Conservation (phyloP, 371 early-diverging fungal species). For the Haplosporangium sp. region DNA sequence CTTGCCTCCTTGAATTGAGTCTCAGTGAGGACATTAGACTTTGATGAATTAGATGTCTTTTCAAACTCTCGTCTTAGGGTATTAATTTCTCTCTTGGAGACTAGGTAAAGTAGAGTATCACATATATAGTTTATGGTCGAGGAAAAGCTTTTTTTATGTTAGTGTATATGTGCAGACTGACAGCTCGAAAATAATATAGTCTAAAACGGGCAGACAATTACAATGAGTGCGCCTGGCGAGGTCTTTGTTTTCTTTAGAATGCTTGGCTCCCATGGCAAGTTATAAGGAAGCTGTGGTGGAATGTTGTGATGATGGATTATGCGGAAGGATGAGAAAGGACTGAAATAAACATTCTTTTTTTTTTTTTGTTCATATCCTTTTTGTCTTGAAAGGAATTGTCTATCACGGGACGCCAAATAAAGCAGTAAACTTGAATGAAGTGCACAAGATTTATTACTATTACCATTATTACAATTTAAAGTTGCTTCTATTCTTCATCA, state of each 20-base stretch:
- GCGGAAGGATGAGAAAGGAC: neutral
- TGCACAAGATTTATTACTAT: too few species aligned
- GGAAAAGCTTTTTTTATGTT: neutral
- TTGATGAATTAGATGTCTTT: constrained; percentile 61
- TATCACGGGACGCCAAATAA: too few species aligned
- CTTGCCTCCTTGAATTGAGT: constrained; percentile 80
- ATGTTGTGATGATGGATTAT: neutral
- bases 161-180: neutral
- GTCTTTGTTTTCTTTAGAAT: constrained; percentile 67
- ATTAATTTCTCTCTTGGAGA: constrained; percentile 76
- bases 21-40: constrained; percentile 71
- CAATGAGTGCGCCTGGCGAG: constrained; percentile 69
- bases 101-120: constrained; percentile 48
- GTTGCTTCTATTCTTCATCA: constrained; percentile 9
- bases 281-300: constrained; percentile 1
- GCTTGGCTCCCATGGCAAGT: constrained; percentile 65
- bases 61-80: constrained; percentile 75
- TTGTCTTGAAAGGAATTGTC: too few species aligned
- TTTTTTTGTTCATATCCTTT: too few species aligned
- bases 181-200: neutral
- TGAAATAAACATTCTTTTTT: neutral
- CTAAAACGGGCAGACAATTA: constrained; percentile 36
- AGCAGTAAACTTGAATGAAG: too few species aligned
- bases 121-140: neutral
- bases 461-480: too few species aligned